Evolutionary conservation across 192 early-diverging fungal species (phyloP), one percentile per base, ranked within the genome.

Genomic region (Gigaspora rosea): DNA sequence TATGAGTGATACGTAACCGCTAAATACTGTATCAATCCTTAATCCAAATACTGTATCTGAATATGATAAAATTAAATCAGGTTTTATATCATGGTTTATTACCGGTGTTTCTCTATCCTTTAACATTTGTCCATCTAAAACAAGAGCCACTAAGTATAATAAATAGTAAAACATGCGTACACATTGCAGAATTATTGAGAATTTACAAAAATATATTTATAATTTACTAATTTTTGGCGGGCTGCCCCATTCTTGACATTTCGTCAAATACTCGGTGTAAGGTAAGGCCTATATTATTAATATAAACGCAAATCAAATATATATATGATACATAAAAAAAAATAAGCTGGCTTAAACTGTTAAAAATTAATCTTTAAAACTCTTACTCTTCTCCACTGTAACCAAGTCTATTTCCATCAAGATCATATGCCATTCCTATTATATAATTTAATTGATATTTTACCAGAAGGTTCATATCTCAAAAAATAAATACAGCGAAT

Each of bases 381-480:
- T 41, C 41, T 57, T 76, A 76, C 75, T 62, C 75, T 27, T 27
- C 27, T 46, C 66, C 66, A 8, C 63, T 62, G 52, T 76, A 50
- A 9, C 75, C 63, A 22, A 76, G 51, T 12, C 75, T 51, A 66
- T 76, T 76, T 11, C 64, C 36, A 20, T 63, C 8, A 41, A 56
- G 1, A 54, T 76, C 75, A 66, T 66, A 76, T 8, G 75, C 75
- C 33, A 76, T 52, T 15, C 75, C 75, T 75, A 10, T 8, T n/a
- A n/a, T n/a, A n/a, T 32, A 63, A 50, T 11, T 16, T 27, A 46
- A 10, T 27, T 7, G 7, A 7, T 41, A 41, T 6, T 41, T 41
- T 6, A 41, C 7, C 7, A 41, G 7, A 41, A 27, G 27, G 41
- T 41, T 41, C 27, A 35, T 10, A 8, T 41, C 41, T 41, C 7